Percentiles rank a stretch among this genome's conserved stretches.
phyloP scores from a whole-genome alignment of 2,329 filamentous ascomycete species.

The Alternaria atra region DNA sequence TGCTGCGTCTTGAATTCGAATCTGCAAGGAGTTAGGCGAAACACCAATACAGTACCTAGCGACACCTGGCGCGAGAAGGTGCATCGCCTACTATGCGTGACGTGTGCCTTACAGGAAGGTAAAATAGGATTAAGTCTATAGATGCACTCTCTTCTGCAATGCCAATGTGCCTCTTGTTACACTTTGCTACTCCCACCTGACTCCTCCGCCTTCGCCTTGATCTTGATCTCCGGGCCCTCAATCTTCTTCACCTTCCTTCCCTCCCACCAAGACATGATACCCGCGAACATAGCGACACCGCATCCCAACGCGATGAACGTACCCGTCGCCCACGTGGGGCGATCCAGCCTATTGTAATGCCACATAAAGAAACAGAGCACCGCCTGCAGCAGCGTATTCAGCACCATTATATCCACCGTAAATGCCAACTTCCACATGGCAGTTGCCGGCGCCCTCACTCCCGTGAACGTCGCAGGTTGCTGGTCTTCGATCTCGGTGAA shows the following conservation, averaged over 20 bases:
- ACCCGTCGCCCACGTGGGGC: conserved; percentile 76
- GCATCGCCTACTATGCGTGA: too few relatives aligned
- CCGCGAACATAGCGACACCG: conserved; percentile 71
- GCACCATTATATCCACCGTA: conserved; percentile 78
- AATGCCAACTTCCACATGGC: conserved; percentile 78
- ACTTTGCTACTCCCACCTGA: too few relatives aligned
- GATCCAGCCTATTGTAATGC: conserved; percentile 73
- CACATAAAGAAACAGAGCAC: conserved; percentile 83
- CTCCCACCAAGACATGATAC: conserved; percentile 74
- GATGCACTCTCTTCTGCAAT: too few relatives aligned
- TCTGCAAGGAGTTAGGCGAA: too few relatives aligned
- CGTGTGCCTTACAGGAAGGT: too few relatives aligned
- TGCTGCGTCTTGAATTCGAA: too few relatives aligned
- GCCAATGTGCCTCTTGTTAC: too few relatives aligned
- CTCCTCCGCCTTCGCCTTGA: background rate
- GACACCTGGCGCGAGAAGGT: too few relatives aligned
- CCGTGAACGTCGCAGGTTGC: background rate
- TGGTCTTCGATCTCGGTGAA: conserved; percentile 60
- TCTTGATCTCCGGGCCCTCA: conserved; percentile 33
- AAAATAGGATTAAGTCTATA: too few relatives aligned
- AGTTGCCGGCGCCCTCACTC: conserved; percentile 61
- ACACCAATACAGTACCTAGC: too few relatives aligned
- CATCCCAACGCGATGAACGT: conserved; percentile 76
- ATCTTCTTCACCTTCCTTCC: conserved; percentile 59
- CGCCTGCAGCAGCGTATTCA: conserved; percentile 80